Conservation (phyloP, 2,329 filamentous ascomycete genomes). For the Escovopsis sp. region DNA sequence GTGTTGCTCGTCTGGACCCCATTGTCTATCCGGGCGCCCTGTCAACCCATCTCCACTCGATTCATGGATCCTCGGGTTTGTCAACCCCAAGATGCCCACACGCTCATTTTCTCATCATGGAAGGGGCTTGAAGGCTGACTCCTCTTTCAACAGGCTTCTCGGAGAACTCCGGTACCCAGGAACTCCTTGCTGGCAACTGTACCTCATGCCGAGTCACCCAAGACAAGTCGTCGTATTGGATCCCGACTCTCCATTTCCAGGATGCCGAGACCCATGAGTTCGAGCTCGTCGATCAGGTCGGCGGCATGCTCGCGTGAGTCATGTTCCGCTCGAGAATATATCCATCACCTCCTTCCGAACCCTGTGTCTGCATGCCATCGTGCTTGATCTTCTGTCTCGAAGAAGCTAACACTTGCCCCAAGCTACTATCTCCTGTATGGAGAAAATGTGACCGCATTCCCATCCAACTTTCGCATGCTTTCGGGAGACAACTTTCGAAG, state of each 20-base stretch:
- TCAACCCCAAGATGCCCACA: conserved; percentile 8
- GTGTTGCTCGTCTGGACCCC: conserved; percentile 61
- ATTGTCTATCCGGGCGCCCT: conserved; percentile 46
- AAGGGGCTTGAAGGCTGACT: conserved; percentile 7
- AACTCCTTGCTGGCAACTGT: conserved; percentile 48
- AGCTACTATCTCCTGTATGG: conserved; percentile 74
- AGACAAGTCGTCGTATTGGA: conserved; percentile 85
- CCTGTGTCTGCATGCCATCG: too few relatives aligned
- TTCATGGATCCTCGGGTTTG: conserved; percentile 66
- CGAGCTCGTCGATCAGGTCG: conserved; percentile 56
- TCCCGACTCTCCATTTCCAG: conserved; percentile 63
- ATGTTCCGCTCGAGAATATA: not conserved
- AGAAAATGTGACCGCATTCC: conserved; percentile 56
- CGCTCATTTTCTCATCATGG: too few relatives aligned
- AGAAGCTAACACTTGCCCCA: not conserved
- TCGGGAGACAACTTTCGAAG: conserved; percentile 55
- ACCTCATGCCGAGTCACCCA: conserved; percentile 67
- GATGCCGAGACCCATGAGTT: conserved; percentile 47
- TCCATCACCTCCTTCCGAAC: not conserved
- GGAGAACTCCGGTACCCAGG: conserved; percentile 36
- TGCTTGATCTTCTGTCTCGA: too few relatives aligned
- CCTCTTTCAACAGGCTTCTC: conserved; percentile 41
- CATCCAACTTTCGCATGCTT: conserved; percentile 65
- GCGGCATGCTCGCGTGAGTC: conserved; percentile 70
- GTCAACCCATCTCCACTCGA: conserved; percentile 54